Evolutionary conservation across 768 basidiomycete genomes (phyloP), one percentile per base, ranked within the genome.

Genomic region (Trametes villosa): DNA sequence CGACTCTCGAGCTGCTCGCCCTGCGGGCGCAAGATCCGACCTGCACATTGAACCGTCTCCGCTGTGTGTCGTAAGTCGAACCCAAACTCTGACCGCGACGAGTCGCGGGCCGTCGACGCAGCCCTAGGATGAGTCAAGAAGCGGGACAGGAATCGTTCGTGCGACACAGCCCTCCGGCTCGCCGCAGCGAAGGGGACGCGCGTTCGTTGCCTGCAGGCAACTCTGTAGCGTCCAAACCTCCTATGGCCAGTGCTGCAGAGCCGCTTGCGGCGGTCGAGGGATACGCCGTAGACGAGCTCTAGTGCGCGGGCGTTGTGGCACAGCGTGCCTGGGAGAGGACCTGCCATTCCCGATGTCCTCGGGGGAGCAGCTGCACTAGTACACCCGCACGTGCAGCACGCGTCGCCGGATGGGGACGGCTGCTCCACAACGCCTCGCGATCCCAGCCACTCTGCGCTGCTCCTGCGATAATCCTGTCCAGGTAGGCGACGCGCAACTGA

Each of bases 341-440:
- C 56, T 57, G 36, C 56, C 47, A 30, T 57, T 50, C 48, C 26
- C 36, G 56, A 15, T 27, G 30, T 22, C 56, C 56, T 57, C 56
- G 47, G 47, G 36, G 29, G 26, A 38, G 36, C 45, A 36, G 54
- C 50, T 36, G 36, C 50, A 27, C 24, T 9, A 12, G 30, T 31
- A 24, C 41, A 24, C 6, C 9, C 4, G 27, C 29, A 31, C 31
- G 53, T 34, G 44, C 26, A 29, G 53, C 26, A 29, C 51, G 22
- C 36, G 3, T 17, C 38, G 13, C 29, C 38, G 1, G 38, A 29
- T n/a, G 5, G 46, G 22, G n/a, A 18, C n/a, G 8, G 47, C 38
- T 24, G 36, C 55, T 57, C 56, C 56, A 42, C 56, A 57, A 57
- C 56, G 56, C 56, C 56, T 42, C 29, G 48, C 48, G 8, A 22